Percentiles rank a stretch among this genome's conserved stretches.
Evolutionary conservation across 2,329 filamentous ascomycete genomes (phyloP).

Genomic region (Paecilomyces formosus): DNA sequence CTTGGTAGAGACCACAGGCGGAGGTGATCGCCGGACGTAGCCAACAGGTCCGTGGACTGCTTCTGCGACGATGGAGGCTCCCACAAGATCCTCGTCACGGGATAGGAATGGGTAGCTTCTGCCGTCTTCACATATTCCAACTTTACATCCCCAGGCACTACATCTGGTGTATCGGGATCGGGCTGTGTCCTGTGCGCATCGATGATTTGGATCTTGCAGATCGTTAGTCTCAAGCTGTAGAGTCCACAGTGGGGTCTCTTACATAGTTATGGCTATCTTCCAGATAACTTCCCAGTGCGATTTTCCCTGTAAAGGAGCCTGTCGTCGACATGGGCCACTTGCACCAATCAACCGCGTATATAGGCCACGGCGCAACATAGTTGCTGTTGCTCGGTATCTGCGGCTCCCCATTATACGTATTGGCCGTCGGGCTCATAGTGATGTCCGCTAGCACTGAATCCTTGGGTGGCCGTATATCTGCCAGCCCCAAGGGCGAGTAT

Average conservation of each 20-base stretch:
- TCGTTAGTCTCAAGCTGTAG: slow-evolving; percentile 12
- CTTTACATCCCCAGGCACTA: slow-evolving; percentile 53
- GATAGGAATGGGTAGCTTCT: slow-evolving; percentile 95
- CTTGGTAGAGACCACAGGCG: slow-evolving; percentile 84
- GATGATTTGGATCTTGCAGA: slow-evolving; percentile 81
- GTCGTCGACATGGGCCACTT: slow-evolving; percentile 80
- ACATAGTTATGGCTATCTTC: slow-evolving; percentile 99
- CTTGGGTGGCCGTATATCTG: slow-evolving; percentile 81
- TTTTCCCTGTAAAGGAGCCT: slow-evolving; percentile 68
- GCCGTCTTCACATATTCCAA: slow-evolving; percentile 90
- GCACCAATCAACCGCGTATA: slow-evolving; percentile 98
- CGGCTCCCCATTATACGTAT: slow-evolving; percentile 60
- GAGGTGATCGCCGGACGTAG: slow-evolving; percentile 90
- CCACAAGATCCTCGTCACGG: slow-evolving; percentile 91
- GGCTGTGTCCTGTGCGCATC: slow-evolving; percentile 74
- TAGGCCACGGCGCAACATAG: slow-evolving; percentile 87
- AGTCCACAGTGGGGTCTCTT: slow-evolving; percentile 23
- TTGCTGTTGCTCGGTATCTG: slow-evolving; percentile 71
- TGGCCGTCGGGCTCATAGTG: slow-evolving; percentile 50
- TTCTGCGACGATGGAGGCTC: slow-evolving; percentile 93
- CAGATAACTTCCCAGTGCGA: slow-evolving; percentile 90
- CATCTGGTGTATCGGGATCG: slow-evolving; percentile 60
- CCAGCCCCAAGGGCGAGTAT: slow-evolving; percentile 82
- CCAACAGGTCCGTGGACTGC: slow-evolving; percentile 87
- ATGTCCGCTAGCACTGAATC: slow-evolving; percentile 74